Base-by-base conservation (phyloP, 2,329 filamentous ascomycete genomes). In the Cladosporium cucumerinum region DNA sequence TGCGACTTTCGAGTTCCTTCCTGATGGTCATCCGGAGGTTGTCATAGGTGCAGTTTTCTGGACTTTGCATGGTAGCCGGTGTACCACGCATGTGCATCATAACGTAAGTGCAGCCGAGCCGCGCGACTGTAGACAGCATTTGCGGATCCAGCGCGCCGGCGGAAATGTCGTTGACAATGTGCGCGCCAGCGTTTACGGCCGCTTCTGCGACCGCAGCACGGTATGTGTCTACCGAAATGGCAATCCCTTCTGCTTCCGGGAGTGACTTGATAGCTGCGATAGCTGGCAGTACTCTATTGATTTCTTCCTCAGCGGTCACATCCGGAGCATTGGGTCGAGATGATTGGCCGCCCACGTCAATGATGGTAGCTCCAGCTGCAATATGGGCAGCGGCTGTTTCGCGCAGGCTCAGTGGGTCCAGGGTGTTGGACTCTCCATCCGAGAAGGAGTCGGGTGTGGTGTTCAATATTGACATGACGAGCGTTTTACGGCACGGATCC, bases 391-490 rank as follows among this genome's bases (percentile, higher is more conserved):
- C 78, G 18, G 93, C 82, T 1, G 86, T 89, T 14, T 81, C 74
- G 14, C 82, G 78, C 28, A 95, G 82, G 28, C 80, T 70, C 26
- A 76, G 67, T 1, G 79, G 67, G 67, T 86, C 81, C 6, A 68
- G 73, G 26, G 81, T 73, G 76, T 93, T 85, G 10, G 82, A 73
- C 10, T 93, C 93, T 61, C 93, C 94, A 74, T 98, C 93, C 0
- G 94, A 98, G 81, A 99, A 99, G 11, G 94, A 98, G 79, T 99
- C 94, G 0, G 94, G 94, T 0, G 95, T 98, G 61, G 96, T 81
- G 78, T 99, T 99, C 54, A 98, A 82, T 68, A 99, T 96, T 63
- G 91, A 91, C 95, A 99, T 99, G 70, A 97, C 79, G 54, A 87
- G 86, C 0, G 94, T 97, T 25, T 25, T 34, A 23, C 46, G 39